phyloP scores from a whole-genome alignment of 2,329 filamentous ascomycete species.

The Ramichloridium luteum region DNA sequence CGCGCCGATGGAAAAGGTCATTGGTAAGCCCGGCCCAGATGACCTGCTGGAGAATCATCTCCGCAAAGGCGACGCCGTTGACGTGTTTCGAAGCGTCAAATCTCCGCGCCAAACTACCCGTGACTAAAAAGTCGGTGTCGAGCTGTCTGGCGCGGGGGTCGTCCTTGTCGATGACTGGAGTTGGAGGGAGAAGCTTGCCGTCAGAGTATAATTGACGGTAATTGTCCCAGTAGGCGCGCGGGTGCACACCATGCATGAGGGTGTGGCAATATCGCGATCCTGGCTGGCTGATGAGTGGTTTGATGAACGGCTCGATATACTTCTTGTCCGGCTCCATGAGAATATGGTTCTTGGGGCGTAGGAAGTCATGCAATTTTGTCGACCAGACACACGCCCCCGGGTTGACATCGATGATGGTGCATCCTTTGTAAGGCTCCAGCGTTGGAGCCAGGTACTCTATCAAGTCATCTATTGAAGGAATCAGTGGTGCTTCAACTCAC shows the following conservation, averaged over 20 bases:
- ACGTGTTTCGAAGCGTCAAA: conserved; percentile 1
- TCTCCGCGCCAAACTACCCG: conserved; percentile 25
- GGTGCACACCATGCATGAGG: conserved; percentile 15
- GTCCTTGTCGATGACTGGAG: background rate
- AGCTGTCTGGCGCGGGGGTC: conserved; percentile 34
- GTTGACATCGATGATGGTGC: conserved; percentile 78
- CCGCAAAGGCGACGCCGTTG: conserved; percentile 2
- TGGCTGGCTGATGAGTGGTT: conserved; percentile 28
- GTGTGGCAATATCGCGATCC: conserved; percentile 39
- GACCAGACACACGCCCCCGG: conserved; percentile 74
- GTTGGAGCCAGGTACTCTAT: conserved; percentile 56
- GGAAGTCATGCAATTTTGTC: conserved; percentile 55
- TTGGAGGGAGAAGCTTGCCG: background rate
- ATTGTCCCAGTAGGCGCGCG: conserved; percentile 15
- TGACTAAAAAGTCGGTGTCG: conserved; percentile 60
- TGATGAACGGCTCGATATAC: conserved; percentile 49
- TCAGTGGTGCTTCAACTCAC: background rate
- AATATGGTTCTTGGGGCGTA: conserved; percentile 71
- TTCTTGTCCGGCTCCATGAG: conserved; percentile 60
- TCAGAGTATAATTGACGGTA: conserved; percentile 31
- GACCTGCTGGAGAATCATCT: conserved; percentile 50
- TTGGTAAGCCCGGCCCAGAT: conserved; percentile 39
- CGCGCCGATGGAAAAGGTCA: conserved; percentile 53
- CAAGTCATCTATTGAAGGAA: conserved; percentile 61
- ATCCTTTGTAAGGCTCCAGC: conserved; percentile 58